Evolutionary conservation across 2,329 filamentous ascomycete genomes (phyloP), one percentile per base, ranked within the genome.

Genomic region (Kalaharituber pfeilii): DNA sequence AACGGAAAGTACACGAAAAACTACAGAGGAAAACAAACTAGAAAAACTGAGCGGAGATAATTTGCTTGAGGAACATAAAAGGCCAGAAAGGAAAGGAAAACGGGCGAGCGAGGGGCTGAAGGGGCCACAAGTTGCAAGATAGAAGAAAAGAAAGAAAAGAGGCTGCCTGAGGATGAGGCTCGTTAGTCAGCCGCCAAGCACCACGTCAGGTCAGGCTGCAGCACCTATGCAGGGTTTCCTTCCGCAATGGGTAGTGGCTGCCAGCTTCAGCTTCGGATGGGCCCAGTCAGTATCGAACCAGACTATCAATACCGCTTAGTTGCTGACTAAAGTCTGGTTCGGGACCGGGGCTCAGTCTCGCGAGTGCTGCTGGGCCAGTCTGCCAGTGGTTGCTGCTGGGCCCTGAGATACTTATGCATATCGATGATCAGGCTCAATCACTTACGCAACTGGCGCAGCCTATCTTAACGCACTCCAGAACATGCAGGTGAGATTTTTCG

Each of bases 21-120:
- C 2, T 13, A 18, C 30, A 36, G 18, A 29, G 29, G 20, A 26
- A 3, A 18, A 29, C 18, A 42, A 52, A 52, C n/a, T 42, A 28
- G 50, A 42, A 24, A 45, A 44, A 24, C 22, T 45, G 50, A 52
- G 50, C 44, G 50, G 50, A 52, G 50, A 52, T 44, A 20, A 26
- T 30, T 52, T 36, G 29, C 15, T 24, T 8, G 18, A 2, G 30
- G 30, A n/a, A n/a, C n/a, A n/a, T 18, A 36, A 36, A 36, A 3
- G 2, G 6, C 2, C 3, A 6, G 2, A 3, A 36, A 36, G 13
- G 30, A 36, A 36, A 33, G 29, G 8, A n/a, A 18, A 18, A 18
- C 13, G 30, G 6, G 2, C 6, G 13, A 18, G 2, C 2, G 30
- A 7, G 30, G 3, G 6, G 6, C 30, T 3, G 2, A 3, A 7